A percentile compares a stretch with the other conserved stretches of the same genome.
These are phyloP conservation scores for Graphilbum ipis-grandicollis DNA, from an alignment of 2,329 filamentous ascomycete species.

Conservation along the genomic window DNA sequence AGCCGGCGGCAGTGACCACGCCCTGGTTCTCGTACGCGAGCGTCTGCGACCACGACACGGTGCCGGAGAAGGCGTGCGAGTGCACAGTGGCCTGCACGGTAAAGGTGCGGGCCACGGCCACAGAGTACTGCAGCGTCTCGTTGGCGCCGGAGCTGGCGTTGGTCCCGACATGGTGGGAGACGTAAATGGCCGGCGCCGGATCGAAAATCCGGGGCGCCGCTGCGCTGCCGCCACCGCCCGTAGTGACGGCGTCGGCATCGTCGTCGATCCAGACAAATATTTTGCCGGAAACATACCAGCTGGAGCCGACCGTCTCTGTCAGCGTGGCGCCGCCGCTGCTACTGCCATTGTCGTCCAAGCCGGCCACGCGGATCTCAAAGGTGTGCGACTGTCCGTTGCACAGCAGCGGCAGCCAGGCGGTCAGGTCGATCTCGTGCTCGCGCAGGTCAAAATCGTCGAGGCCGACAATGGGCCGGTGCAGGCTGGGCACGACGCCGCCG, in stretches of 20 bases:
- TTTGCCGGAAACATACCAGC: slow-evolving; percentile 66
- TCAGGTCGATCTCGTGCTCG: slow-evolving; percentile 70
- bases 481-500: slow-evolving; percentile 57
- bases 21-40: slow-evolving; percentile 37
- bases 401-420: slow-evolving; percentile 54
- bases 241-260: slow-evolving; percentile 29
- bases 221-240: slow-evolving; percentile 17
- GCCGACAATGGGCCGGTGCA: slow-evolving; percentile 65
- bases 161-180: slow-evolving; percentile 30
- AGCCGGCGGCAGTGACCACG: slow-evolving; percentile 19
- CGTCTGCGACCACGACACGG: slow-evolving; percentile 38
- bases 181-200: slow-evolving; percentile 15
- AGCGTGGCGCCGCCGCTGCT: slow-evolving; percentile 25
- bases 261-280: slow-evolving; percentile 59
- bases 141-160: slow-evolving; percentile 35
- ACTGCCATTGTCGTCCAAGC: slow-evolving; percentile 39
- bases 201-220: too few relatives aligned
- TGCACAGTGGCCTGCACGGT: slow-evolving; percentile 32
- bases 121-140: slow-evolving; percentile 39
- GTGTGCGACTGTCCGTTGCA: slow-evolving; percentile 47
- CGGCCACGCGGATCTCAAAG: slow-evolving; percentile 51
- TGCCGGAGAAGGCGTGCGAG: slow-evolving; percentile 21
- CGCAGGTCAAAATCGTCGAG: slow-evolving; percentile 63
- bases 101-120: slow-evolving; percentile 37
- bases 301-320: slow-evolving; percentile 32